Percentiles rank a stretch among this genome's conserved stretches.
Evolutionary conservation across 495 filamentous ascomycete species (phyloP).

Genomic region (Amniculicola lignicola): DNA sequence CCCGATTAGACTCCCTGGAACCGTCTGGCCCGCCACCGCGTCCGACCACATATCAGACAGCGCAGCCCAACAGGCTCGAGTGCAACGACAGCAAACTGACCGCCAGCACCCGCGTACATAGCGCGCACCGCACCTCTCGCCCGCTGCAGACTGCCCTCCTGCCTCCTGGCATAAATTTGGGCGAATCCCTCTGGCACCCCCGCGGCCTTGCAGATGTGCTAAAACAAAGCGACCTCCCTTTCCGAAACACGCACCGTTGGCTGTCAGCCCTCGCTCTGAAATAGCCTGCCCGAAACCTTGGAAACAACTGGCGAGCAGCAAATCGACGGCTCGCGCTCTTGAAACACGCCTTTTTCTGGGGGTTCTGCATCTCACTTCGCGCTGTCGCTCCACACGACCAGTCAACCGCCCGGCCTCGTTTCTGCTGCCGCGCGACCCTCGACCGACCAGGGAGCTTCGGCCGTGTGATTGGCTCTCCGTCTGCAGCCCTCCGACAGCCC

Average conservation of each 20-base stretch:
- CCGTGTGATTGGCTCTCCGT: conserved; percentile 19
- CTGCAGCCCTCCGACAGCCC: background rate
- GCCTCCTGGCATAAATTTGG: background rate
- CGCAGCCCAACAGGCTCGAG: background rate
- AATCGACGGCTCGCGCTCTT: conserved; percentile 20
- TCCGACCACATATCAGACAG: background rate
- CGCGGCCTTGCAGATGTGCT: conserved; percentile 25
- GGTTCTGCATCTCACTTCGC: background rate
- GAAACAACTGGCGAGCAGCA: conserved; percentile 21
- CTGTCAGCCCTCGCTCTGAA: conserved; percentile 18
- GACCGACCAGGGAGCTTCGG: background rate
- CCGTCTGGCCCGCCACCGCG: background rate
- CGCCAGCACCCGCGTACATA: background rate
- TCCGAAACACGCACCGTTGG: conserved; percentile 29
- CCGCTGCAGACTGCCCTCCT: background rate
- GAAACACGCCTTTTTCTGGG: conserved; percentile 28
- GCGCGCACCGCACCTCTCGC: background rate
- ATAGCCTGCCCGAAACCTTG: conserved; percentile 25
- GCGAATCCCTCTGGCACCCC: background rate
- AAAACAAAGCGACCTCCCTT: conserved; percentile 22
- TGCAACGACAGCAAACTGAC: conserved; percentile 3
- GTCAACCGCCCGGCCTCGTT: conserved; percentile 26
- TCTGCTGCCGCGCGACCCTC: conserved; percentile 21
- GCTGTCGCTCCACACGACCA: conserved; percentile 21
- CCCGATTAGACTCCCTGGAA: background rate